phyloP scores from a whole-genome alignment of 345 rosid genomes.

The Pelargonium nanum region DNA sequence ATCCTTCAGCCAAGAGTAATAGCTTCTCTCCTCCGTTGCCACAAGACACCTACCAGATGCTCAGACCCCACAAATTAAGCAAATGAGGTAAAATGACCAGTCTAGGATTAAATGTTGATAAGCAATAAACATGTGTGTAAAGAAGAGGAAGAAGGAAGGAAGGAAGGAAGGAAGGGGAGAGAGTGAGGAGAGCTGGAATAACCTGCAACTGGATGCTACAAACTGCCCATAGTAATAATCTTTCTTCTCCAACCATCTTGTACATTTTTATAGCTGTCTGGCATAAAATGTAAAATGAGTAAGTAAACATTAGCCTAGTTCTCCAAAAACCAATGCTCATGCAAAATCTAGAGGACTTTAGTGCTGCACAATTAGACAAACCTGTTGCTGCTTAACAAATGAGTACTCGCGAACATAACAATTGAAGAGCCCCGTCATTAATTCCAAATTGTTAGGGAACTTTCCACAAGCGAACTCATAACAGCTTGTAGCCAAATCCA shows the following conservation, averaged over 20 bases:
- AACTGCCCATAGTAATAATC: slow-evolving; percentile 96
- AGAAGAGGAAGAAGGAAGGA: no score
- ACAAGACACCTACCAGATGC: slow-evolving; percentile 54
- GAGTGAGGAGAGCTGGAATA: slow-evolving; percentile 6
- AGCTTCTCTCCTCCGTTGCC: slow-evolving; percentile 83
- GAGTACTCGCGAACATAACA: slow-evolving; percentile 91
- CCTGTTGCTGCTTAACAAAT: slow-evolving; percentile 97
- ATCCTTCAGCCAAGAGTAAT: slow-evolving; percentile 76
- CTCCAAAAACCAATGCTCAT: not conserved
- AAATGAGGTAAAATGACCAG: slow-evolving; percentile 1
- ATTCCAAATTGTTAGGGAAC: slow-evolving; percentile 67
- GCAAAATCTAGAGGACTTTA: not conserved
- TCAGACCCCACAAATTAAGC: slow-evolving; percentile 15
- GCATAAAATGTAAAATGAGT: slow-evolving; percentile 17
- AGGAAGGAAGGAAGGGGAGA: no score
- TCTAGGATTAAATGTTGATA: not conserved
- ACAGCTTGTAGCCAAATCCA: slow-evolving; percentile 91
- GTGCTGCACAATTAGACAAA: slow-evolving; percentile 16
- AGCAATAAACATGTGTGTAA: not conserved
- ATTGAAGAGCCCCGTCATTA: slow-evolving; percentile 96
- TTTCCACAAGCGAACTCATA: slow-evolving; percentile 79
- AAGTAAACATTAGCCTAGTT: slow-evolving; percentile 2
- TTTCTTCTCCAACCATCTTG: slow-evolving; percentile 83
- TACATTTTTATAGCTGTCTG: slow-evolving; percentile 99
- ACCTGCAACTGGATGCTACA: slow-evolving; percentile 99